Percentiles rank a stretch among this genome's conserved stretches.
Evolutionary conservation across 352 stramenopile species (phyloP).

Genomic region (Phytophthora tubulina): DNA sequence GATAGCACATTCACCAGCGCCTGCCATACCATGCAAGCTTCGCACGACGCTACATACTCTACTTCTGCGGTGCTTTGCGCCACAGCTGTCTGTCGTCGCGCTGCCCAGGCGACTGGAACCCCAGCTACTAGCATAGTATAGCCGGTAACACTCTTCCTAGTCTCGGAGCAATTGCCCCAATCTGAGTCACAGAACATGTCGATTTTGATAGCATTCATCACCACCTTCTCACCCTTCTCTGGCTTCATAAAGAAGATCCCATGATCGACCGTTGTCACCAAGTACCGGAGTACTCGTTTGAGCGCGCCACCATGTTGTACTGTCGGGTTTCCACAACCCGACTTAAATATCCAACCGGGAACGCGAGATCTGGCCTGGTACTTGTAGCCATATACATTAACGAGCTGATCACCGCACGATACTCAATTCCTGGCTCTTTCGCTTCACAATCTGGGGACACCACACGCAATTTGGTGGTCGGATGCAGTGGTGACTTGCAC

Average conservation of each 20-base stretch:
- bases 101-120: background rate
- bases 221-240: too few relatives aligned
- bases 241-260: conserved; percentile 8
- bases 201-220: background rate
- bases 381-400: conserved; percentile 12
- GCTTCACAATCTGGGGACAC: background rate
- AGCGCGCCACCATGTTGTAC: background rate
- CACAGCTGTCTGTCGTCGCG: background rate
- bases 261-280: background rate
- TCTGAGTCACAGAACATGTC: conserved; percentile 8
- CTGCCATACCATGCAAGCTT: conserved; percentile 2
- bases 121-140: background rate
- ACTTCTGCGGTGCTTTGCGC: conserved; percentile 1
- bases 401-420: conserved; percentile 7
- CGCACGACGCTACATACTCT: background rate
- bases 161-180: conserved; percentile 2
- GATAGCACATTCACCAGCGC: too few relatives aligned
- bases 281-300: background rate
- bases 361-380: conserved; percentile 11
- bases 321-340: background rate
- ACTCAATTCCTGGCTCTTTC: conserved; percentile 12
- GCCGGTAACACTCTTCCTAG: background rate
- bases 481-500: conserved; percentile 10
- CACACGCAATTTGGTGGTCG: conserved; percentile 1
- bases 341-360: background rate